Evolutionary conservation across 2,329 filamentous ascomycete genomes (phyloP).

Genomic region (Aspergillus pseudoterreus): DNA sequence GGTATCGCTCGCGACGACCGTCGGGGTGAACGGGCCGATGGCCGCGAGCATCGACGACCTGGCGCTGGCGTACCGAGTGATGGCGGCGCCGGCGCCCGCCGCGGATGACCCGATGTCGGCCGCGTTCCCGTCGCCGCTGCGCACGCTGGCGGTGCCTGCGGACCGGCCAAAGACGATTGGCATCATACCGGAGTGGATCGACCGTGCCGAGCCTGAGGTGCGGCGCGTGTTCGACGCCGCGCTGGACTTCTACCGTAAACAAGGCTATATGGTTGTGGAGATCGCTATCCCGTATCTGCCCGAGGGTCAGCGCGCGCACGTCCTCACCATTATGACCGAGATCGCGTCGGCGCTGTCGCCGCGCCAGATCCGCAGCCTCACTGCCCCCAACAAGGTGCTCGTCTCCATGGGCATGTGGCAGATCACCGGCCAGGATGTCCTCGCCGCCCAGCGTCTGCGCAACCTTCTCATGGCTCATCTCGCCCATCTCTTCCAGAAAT

Average conservation of each 20-base stretch:
- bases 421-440: constrained; percentile 65
- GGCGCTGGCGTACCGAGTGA: constrained; percentile 74
- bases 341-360: constrained; percentile 51
- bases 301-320: constrained; percentile 73
- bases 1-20: constrained; percentile 56
- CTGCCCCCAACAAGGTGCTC: constrained; percentile 66
- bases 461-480: constrained; percentile 76
- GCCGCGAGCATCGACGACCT: constrained; percentile 74
- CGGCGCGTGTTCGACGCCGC: constrained; percentile 58
- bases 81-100: constrained; percentile 66
- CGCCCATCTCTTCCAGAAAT: constrained; percentile 62
- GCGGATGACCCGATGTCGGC: constrained; percentile 54
- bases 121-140: constrained; percentile 50
- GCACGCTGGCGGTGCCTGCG: constrained; percentile 43
- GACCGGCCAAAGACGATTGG: constrained; percentile 57
- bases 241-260: constrained; percentile 51
- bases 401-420: constrained; percentile 59
- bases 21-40: constrained; percentile 70
- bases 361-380: constrained; percentile 55
- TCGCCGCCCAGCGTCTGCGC: constrained; percentile 70
- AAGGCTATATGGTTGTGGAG: constrained; percentile 43
- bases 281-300: constrained; percentile 56
- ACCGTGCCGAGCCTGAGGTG: constrained; percentile 63
- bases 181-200: constrained; percentile 66
- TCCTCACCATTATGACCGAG: constrained; percentile 72